Percentiles rank a stretch among this genome's conserved stretches.
Evolutionary conservation across 352 stramenopile genomes (phyloP).

Genomic region (Pythium vanterpoolii): DNA sequence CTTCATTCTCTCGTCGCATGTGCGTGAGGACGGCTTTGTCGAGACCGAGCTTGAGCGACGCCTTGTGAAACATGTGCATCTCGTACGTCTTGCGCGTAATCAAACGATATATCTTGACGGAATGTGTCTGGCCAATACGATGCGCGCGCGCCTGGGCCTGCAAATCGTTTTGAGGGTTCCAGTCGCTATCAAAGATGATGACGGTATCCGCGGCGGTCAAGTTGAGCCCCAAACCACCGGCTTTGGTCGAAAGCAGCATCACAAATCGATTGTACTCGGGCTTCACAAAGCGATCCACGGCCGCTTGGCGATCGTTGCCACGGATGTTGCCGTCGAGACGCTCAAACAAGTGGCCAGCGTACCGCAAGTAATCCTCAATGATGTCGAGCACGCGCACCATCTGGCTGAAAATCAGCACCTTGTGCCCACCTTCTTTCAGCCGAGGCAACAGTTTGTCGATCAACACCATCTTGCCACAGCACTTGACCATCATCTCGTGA

Average conservation of each 20-base stretch:
- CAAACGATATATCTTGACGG: conserved; percentile 88
- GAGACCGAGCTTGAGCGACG: conserved; percentile 90
- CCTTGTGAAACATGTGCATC: conserved; percentile 94
- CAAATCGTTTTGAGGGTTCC: conserved; percentile 98
- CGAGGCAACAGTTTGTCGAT: conserved; percentile 98
- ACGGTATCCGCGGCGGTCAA: conserved; percentile 93
- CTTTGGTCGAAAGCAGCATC: conserved; percentile 98
- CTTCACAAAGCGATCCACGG: conserved; percentile 88
- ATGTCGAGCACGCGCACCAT: conserved; percentile 99
- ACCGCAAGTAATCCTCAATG: conserved; percentile 98
- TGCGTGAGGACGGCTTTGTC: conserved; percentile 91
- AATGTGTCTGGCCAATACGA: conserved; percentile 90
- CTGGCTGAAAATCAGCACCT: conserved; percentile 99
- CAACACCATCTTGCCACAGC: conserved; percentile 99
- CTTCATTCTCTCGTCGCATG: conserved; percentile 88
- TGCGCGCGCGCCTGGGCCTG: conserved; percentile 91
- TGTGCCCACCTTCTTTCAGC: conserved; percentile 95
- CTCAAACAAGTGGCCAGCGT: conserved; percentile 92
- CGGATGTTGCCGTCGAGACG: conserved; percentile 98
- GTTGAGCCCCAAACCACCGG: conserved; percentile 93
- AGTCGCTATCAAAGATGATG: conserved; percentile 98
- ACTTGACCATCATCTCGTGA: conserved; percentile 94
- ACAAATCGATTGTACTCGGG: conserved; percentile 93
- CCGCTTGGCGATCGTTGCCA: conserved; percentile 83
- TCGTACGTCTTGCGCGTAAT: conserved; percentile 93